Evolutionary conservation across 2,329 filamentous ascomycete species (phyloP).

Genomic region (Diaporthe citri): DNA sequence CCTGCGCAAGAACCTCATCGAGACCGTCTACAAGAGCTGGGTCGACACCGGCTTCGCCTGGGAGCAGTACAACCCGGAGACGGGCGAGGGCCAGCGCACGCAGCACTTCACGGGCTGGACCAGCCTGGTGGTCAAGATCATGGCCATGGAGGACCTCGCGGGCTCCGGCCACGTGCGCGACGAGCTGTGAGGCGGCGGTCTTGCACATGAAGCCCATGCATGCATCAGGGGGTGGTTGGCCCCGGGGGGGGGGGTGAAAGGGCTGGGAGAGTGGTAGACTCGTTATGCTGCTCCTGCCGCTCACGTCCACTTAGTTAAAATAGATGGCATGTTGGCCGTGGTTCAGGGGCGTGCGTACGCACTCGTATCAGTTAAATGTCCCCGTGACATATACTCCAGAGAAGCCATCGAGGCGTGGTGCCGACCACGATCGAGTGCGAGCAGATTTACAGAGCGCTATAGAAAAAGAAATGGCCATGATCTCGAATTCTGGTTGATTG

Average conservation of each 20-base stretch:
- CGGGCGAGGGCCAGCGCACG: conserved; percentile 91
- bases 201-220: not conserved
- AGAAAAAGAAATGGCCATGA: not conserved
- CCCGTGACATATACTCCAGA: conserved; percentile 6
- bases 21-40: conserved; percentile 91
- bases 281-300: not conserved
- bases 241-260: no score
- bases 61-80: conserved; percentile 98
- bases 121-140: conserved; percentile 97
- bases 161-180: conserved; percentile 54
- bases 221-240: no score
- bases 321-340: not conserved
- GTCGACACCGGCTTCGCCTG: conserved; percentile 93
- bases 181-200: conserved; percentile 57
- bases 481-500: not conserved
- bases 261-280: not conserved
- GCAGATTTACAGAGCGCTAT: conserved; percentile 10
- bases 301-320: no score
- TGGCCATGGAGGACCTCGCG: conserved; percentile 85
- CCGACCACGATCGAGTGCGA: not conserved
- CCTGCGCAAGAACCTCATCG: conserved; percentile 85
- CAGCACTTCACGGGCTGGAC: conserved; percentile 99
- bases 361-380: not conserved
- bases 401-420: not conserved
- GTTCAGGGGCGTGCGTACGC: not conserved